Base-by-base conservation (phyloP, 2,329 filamentous ascomycete genomes). In the Colletotrichum cuscutae region DNA sequence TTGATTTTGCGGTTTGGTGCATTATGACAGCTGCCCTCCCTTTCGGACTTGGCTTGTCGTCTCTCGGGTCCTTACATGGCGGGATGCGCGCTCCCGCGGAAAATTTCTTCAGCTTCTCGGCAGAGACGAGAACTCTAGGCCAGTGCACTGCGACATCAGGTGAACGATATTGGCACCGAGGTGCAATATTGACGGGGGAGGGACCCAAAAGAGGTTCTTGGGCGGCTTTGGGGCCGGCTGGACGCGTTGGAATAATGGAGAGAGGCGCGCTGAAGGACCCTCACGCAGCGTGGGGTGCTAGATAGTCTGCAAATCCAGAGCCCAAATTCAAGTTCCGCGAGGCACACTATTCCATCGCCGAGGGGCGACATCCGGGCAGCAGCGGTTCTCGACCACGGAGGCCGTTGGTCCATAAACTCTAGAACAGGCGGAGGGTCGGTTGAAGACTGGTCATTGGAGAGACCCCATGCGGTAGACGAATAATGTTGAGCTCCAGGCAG, bases 21-120 rank as follows among this genome's bases (percentile, higher is more conserved):
- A 35, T 69, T 42, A 24, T 68, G 68, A 67, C 68, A 71, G 64
- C 57, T 35, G 57, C 56, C 57, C 63, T 71, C 68, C 63, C 63
- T 56, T 37, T 61, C 57, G 32, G 66, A 64, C 66, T 65, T 58
- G 66, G 32, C 59, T 58, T 64, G 53, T 35, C 53, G 35, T 57
- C 35, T 52, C 19, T 49, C 59, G 49, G 13, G 26, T 54, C n/a
- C 54, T 52, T 59, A 13, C 22, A 22, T n/a, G 37, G 37, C 13
- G 35, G 59, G 24, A 32, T 37, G 49, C 52, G 26, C 24, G 35
- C 19, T 15, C 32, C 56, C 24, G 60, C 13, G 6, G 32, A 24
- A 56, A 22, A 1, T 19, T 62, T 71, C 63, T 67, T 71, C 59
- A 69, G 46, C 42, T 54, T 46, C 53, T 46, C 53, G 42, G 22